Evolutionary conservation across 257 asterid species (phyloP).

Genomic region (Nicotiana noctiflora): DNA sequence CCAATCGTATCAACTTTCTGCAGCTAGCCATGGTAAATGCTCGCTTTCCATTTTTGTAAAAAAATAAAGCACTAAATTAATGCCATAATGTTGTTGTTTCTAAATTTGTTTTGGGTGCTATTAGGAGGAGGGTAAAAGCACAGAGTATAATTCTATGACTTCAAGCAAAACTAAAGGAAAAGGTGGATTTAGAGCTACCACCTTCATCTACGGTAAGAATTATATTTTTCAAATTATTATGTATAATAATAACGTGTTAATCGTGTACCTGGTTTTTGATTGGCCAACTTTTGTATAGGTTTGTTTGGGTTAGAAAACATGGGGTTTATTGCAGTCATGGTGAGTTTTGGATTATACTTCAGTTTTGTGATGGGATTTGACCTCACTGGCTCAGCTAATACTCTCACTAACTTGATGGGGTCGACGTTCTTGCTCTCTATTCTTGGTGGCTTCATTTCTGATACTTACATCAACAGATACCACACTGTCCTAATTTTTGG

Average conservation of each 20-base stretch:
- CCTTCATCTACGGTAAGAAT: constrained; percentile 54
- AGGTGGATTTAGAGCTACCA: constrained; percentile 71
- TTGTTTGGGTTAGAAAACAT: constrained; percentile 52
- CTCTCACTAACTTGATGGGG: constrained; percentile 79
- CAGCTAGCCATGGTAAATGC: constrained; percentile 21
- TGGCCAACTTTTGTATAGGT: constrained; percentile 11
- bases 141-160: constrained; percentile 11
- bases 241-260: neutral
- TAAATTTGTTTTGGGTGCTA: neutral
- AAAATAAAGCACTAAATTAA: neutral
- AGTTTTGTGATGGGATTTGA: constrained; percentile 32
- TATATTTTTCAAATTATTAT: too few species aligned
- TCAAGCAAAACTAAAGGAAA: constrained; percentile 22
- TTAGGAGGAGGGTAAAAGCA: constrained; percentile 43
- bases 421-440: constrained; percentile 65
- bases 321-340: constrained; percentile 67
- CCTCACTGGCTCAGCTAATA: constrained; percentile 42
- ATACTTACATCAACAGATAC: constrained; percentile 53
- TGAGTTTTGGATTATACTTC: constrained; percentile 65
- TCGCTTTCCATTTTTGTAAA: neutral
- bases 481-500: constrained; percentile 61
- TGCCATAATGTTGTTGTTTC: neutral
- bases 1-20: neutral
- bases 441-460: constrained; percentile 73
- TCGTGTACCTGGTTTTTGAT: neutral